These are phyloP conservation scores for Diaporthe ampelina DNA, from an alignment of 2,329 filamentous ascomycete species.

Conservation along the genomic window DNA sequence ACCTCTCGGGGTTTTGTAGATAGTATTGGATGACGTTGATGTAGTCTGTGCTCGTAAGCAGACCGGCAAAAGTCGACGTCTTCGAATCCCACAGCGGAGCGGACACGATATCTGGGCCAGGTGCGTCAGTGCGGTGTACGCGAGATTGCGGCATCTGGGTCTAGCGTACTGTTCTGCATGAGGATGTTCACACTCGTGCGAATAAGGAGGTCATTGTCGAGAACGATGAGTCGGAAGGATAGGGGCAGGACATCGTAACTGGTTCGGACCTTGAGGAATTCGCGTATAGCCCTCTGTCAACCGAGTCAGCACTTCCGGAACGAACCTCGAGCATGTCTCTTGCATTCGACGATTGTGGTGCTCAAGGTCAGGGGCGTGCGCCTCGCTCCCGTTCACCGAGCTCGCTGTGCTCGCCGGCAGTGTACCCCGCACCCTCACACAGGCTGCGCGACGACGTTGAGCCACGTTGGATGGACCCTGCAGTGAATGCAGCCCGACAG, in stretches of 20 bases:
- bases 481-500: conserved; percentile 31
- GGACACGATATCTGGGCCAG: conserved; percentile 86
- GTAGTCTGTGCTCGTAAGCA: conserved; percentile 96
- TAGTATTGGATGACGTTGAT: conserved; percentile 99
- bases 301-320: conserved; percentile 34
- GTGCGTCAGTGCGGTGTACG: conserved; percentile 25
- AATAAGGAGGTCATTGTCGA: conserved; percentile 94
- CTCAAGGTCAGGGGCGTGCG: not conserved
- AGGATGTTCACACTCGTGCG: conserved; percentile 97
- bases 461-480: conserved; percentile 27
- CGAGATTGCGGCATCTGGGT: not conserved
- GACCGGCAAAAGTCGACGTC: conserved; percentile 90
- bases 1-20: conserved; percentile 93
- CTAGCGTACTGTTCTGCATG: conserved; percentile 85
- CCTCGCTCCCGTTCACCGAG: conserved; percentile 14
- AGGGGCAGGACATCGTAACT: conserved; percentile 98
- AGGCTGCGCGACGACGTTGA: conserved; percentile 32
- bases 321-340: not conserved
- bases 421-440: conserved; percentile 42
- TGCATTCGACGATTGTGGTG: not conserved
- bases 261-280: conserved; percentile 95
- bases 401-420: conserved; percentile 30
- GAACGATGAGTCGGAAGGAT: conserved; percentile 94
- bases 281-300: conserved; percentile 85
- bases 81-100: conserved; percentile 97